These are phyloP conservation scores for Hypocreales sp. DNA, from an alignment of 2,329 filamentous ascomycete genomes.

Conservation along the genomic window DNA sequence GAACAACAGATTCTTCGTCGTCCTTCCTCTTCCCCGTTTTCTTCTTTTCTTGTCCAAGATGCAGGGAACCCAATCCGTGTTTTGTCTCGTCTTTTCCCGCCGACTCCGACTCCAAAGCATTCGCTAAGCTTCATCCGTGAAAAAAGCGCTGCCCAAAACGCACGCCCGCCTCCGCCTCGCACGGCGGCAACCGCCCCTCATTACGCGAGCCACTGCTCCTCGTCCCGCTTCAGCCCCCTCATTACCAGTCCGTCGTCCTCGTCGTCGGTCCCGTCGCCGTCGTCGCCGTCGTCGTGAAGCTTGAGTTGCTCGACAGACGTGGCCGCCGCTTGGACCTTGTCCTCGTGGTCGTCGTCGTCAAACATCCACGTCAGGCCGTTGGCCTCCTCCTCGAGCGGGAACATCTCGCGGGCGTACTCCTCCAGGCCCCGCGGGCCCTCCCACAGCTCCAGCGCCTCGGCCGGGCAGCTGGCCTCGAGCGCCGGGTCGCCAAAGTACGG, in stretches of 20 bases:
- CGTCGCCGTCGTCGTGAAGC: slow-evolving; percentile 25
- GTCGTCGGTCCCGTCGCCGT: slow-evolving; percentile 28
- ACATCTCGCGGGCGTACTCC: slow-evolving; percentile 89
- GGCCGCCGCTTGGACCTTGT: slow-evolving; percentile 17
- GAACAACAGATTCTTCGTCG: too few relatives aligned
- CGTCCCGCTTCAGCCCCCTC: slow-evolving; percentile 38
- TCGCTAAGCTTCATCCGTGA: slow-evolving; percentile 2
- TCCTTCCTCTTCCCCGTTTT: neutral
- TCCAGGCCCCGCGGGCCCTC: slow-evolving; percentile 81
- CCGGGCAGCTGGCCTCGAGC: slow-evolving; percentile 50
- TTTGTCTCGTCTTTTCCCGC: neutral
- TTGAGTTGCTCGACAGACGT: slow-evolving; percentile 21
- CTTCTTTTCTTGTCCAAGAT: too few relatives aligned
- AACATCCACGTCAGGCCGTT: slow-evolving; percentile 92
- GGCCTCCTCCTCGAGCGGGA: slow-evolving; percentile 84
- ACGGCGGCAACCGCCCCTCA: too few relatives aligned
- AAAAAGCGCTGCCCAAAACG: too few relatives aligned
- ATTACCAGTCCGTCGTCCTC: slow-evolving; percentile 44
- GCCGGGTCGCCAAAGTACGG: slow-evolving; percentile 45
- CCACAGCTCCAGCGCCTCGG: slow-evolving; percentile 71
- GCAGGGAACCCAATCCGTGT: too few relatives aligned
- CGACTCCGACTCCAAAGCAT: slow-evolving; percentile 1
- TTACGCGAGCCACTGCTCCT: slow-evolving; percentile 44
- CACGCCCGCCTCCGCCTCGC: too few relatives aligned
- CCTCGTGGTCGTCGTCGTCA: slow-evolving; percentile 31